phyloP scores from a whole-genome alignment of 768 basidiomycete genomes.

The Multifurca ochricompacta region DNA sequence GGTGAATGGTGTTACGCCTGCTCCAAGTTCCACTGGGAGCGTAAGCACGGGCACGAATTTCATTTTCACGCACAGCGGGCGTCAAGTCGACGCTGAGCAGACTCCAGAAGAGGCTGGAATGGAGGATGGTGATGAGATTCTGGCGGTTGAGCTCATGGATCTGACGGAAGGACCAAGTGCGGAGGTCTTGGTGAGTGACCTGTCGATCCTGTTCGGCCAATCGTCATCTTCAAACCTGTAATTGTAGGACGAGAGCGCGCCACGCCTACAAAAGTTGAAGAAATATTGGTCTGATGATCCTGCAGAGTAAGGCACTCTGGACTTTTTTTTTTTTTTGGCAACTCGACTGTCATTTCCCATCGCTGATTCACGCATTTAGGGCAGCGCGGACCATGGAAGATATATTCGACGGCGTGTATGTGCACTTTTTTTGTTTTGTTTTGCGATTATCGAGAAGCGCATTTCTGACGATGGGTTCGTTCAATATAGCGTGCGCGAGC shows the following conservation, averaged over 20 bases:
- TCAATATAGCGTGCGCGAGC: constrained; percentile 68
- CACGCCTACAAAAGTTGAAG: constrained; percentile 52
- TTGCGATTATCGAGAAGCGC: background rate
- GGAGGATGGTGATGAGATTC: constrained; percentile 83
- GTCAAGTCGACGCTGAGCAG: constrained; percentile 70
- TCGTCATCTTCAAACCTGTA: background rate
- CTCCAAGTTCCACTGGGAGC: constrained; percentile 28
- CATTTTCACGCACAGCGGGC: constrained; percentile 77
- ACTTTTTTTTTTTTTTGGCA: background rate
- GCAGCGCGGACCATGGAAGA: constrained; percentile 70
- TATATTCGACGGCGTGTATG: constrained; percentile 81
- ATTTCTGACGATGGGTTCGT: background rate
- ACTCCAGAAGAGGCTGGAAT: constrained; percentile 83
- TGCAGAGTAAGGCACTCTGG: constrained; percentile 47
- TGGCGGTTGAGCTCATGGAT: constrained; percentile 88
- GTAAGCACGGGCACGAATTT: constrained; percentile 55
- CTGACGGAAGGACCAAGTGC: constrained; percentile 60
- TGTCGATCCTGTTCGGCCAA: background rate
- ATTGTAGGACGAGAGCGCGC: constrained; percentile 47
- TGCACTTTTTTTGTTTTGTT: constrained; percentile 24
- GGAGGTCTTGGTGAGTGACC: constrained; percentile 47
- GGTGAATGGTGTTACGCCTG: constrained; percentile 18
- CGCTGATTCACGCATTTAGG: constrained; percentile 31
- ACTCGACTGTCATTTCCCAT: background rate
- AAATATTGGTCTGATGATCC: constrained; percentile 79